Evolutionary conservation across 495 filamentous ascomycete genomes (phyloP).

Genomic region (Hypoxylon rickii): DNA sequence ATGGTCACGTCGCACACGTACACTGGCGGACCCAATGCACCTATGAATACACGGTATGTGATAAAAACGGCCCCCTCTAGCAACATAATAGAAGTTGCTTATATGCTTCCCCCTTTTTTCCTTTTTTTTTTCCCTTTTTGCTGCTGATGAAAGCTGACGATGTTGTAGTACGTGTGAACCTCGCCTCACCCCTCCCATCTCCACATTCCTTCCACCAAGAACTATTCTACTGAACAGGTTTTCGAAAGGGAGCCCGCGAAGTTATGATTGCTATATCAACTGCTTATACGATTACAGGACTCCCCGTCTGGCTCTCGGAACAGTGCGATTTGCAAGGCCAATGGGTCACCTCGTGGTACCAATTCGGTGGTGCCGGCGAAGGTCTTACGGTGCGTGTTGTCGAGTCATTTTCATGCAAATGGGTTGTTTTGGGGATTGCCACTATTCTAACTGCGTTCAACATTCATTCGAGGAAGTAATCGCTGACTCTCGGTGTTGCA

Average conservation of each 20-base stretch:
- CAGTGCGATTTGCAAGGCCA: conserved; percentile 53
- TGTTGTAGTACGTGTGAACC: background rate
- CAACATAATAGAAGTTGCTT: conserved; percentile 11
- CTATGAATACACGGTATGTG: conserved; percentile 40
- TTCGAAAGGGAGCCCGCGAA: no score
- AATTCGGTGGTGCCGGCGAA: conserved; percentile 51
- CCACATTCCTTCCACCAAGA: background rate
- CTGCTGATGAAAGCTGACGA: background rate
- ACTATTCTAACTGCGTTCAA: no score
- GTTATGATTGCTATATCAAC: background rate
- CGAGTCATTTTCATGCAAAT: no score
- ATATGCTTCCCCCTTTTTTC: background rate
- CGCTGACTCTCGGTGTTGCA: no score
- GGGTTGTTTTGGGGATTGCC: no score
- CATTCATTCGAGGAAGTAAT: no score
- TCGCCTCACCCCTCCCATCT: background rate
- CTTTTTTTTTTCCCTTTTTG: background rate
- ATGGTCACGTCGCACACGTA: conserved; percentile 47
- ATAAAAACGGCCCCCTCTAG: conserved; percentile 1
- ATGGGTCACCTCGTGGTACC: conserved; percentile 55
- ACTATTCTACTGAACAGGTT: no score
- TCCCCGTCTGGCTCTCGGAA: conserved; percentile 46
- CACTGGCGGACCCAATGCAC: conserved; percentile 38
- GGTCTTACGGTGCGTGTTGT: no score
- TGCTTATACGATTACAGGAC: conserved; percentile 17